Base-by-base conservation (phyloP, 1,284 basidiomycete genomes). In the Omphalotus olearius region DNA sequence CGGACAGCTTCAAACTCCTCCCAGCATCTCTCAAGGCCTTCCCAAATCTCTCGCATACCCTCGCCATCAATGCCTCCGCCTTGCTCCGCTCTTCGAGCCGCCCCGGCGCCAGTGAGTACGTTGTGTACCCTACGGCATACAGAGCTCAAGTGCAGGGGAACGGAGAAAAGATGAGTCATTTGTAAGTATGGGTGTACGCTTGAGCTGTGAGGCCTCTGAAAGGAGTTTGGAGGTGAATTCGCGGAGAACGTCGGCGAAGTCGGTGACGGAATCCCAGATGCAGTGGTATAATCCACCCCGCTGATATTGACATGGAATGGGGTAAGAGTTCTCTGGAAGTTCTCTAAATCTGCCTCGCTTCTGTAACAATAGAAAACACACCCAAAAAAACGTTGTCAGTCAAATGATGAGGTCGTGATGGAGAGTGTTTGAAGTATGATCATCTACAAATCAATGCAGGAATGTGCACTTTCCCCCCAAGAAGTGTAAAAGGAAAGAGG, bases 1-100 rank as follows among this genome's bases (percentile, higher is more conserved):
- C 82, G 75, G 47, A 93, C 68, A 10, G 66, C 66, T 35, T 91
- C 89, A 52, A 94, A 84, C 51, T 91, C 88, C 41, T 86, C 79
- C 89, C 90, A 93, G 54, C 81, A 88, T 28, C 70, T 71, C 56
- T 91, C 88, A 9, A 95, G 77, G n/a, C 77, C 77, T 17, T 84
- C 79, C 93, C 92, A 95, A 9, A 88, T 83, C 50, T 83, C 76
- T 26, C 80, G 72, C 62, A 94, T 74, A 2, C 75, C 73, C 26
- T 77, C 71, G 17, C 78, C 79, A 59, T 88, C 80, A 36, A 93
- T 70, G 4, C 71, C 59, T 17, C 68, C 65, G 40, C 74, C 72
- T 4, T 74, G 69, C 55, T 78, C 73, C 1, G 77, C 75, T 17
- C 75, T 69, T 44, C 78, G 77, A 18, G 78, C 77, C 3, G 91